Evolutionary conservation across 2,329 filamentous ascomycete species (phyloP).

Genomic region (Clarireedia paspali): DNA sequence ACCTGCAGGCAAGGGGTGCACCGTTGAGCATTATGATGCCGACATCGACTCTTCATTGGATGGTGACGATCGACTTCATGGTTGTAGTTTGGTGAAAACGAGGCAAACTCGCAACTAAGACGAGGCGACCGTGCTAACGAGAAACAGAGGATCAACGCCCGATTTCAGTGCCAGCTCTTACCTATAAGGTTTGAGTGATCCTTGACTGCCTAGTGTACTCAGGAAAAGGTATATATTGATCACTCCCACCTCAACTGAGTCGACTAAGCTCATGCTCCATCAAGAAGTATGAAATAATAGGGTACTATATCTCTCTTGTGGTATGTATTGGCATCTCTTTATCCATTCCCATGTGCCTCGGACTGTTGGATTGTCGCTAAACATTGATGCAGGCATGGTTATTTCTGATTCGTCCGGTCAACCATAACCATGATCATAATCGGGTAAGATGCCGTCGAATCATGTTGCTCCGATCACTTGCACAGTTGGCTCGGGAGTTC

Average conservation of each 20-base stretch:
- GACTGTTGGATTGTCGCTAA: slow-evolving; percentile 23
- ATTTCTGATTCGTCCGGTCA: slow-evolving; percentile 18
- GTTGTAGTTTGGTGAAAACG: slow-evolving; percentile 9
- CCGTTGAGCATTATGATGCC: neutral
- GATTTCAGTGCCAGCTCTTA: slow-evolving; percentile 8
- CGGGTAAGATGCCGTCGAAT: slow-evolving; percentile 12
- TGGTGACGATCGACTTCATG: slow-evolving; percentile 4
- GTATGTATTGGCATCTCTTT: neutral
- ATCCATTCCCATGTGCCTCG: slow-evolving; percentile 7
- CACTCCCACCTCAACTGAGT: slow-evolving; percentile 9
- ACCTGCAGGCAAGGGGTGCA: slow-evolving; percentile 6
- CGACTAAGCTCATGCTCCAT: neutral
- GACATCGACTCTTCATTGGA: slow-evolving; percentile 2
- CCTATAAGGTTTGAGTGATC: slow-evolving; percentile 17
- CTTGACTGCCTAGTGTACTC: slow-evolving; percentile 12
- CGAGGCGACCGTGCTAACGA: slow-evolving; percentile 22
- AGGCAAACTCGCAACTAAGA: slow-evolving; percentile 14
- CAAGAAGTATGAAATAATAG: neutral
- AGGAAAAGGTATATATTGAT: slow-evolving; percentile 16
- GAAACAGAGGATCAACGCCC: slow-evolving; percentile 11
- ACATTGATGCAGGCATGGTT: slow-evolving; percentile 15
- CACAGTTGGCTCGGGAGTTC: neutral
- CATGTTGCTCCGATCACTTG: slow-evolving; percentile 1
- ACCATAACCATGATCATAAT: slow-evolving; percentile 14
- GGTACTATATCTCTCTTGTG: neutral